Percentiles rank a stretch among this genome's conserved stretches.
These are phyloP conservation scores for Alternaria sp. DNA, from an alignment of 2,329 filamentous ascomycete genomes.

Conservation along the genomic window DNA sequence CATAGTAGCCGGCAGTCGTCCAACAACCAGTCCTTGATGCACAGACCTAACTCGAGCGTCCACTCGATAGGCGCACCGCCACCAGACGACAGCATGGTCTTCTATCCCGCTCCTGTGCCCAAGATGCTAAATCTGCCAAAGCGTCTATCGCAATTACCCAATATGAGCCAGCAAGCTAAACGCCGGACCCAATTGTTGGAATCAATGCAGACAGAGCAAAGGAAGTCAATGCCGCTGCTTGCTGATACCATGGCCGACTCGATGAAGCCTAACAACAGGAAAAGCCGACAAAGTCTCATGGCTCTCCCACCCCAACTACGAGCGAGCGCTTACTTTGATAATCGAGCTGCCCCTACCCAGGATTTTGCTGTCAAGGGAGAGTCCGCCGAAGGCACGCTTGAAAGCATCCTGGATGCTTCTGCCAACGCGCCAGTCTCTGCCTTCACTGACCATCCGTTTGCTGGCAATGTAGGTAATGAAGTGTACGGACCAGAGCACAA, in stretches of 20 bases:
- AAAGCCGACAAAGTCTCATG: conserved; percentile 56
- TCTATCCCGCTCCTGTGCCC: conserved; percentile 93
- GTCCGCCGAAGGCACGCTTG: conserved; percentile 87
- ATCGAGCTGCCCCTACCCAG: conserved; percentile 61
- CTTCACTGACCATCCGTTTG: conserved; percentile 88
- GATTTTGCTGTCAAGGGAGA: conserved; percentile 70
- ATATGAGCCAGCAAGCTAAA: conserved; percentile 69
- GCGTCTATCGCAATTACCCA: conserved; percentile 78
- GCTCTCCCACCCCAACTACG: conserved; percentile 82
- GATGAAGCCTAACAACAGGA: conserved; percentile 36
- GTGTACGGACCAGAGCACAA: conserved; percentile 68
- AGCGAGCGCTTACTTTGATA: conserved; percentile 90
- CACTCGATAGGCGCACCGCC: conserved; percentile 54
- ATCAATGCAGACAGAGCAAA: conserved; percentile 64
- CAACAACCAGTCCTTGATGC: conserved; percentile 52
- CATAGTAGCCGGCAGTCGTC: conserved; percentile 34
- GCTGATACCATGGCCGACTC: conserved; percentile 8
- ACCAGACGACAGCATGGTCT: conserved; percentile 84
- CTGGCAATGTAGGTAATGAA: conserved; percentile 76
- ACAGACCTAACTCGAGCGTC: conserved; percentile 50
- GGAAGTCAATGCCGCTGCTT: conserved; percentile 58
- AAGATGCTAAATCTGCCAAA: conserved; percentile 92
- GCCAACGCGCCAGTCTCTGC: conserved; percentile 86
- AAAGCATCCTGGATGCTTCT: conserved; percentile 90
- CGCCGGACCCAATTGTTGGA: conserved; percentile 77